A percentile compares a stretch with the other conserved stretches of the same genome.
phyloP scores from a whole-genome alignment of 2,329 filamentous ascomycete genomes.

The Tolypocladium amazonense region DNA sequence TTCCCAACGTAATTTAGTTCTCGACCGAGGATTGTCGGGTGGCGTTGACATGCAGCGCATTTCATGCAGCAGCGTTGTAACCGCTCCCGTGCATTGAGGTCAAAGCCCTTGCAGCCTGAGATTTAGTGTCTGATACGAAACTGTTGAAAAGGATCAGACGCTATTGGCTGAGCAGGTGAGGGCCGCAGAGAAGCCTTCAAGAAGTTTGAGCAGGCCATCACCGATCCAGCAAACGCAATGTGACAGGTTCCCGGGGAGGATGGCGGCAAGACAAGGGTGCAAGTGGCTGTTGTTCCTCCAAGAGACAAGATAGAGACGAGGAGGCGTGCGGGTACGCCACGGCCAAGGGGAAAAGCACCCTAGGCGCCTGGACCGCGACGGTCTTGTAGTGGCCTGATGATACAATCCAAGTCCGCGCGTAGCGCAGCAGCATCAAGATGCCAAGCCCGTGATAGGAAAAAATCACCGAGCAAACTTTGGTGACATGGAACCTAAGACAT shows the following conservation, averaged over 20 bases:
- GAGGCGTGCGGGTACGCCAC: not conserved
- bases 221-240: not conserved
- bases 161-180: not conserved
- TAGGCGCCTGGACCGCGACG: not conserved
- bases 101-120: not conserved
- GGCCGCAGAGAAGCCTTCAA: not conserved
- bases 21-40: not conserved
- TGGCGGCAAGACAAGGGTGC: not conserved
- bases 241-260: not conserved
- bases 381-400: not conserved
- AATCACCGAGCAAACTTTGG: not conserved
- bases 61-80: not conserved
- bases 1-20: too few species aligned
- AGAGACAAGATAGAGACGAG: not conserved
- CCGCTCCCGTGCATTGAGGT: not conserved
- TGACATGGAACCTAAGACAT: not conserved
- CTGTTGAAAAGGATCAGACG: not conserved
- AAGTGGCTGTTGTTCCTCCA: not conserved
- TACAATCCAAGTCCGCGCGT: not conserved
- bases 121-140: not conserved
- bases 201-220: not conserved
- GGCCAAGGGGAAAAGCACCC: not conserved
- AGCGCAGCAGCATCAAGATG: not conserved
- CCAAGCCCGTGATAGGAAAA: not conserved
- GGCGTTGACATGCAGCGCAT: not conserved